phyloP scores from a whole-genome alignment of 768 basidiomycete species.

The Strobilomyces echinocephalus region DNA sequence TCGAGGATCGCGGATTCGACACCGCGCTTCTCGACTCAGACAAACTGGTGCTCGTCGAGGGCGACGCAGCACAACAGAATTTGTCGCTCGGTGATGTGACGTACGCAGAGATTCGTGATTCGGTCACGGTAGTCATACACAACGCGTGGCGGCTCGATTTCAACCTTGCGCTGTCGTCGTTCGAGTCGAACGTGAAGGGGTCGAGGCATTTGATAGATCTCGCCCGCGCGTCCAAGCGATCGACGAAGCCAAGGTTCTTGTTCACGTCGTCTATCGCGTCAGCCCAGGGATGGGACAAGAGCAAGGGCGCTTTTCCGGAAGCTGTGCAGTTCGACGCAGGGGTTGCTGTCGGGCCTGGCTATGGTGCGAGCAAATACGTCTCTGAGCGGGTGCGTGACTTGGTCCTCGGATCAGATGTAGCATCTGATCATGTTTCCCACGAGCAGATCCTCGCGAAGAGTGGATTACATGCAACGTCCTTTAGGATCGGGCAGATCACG shows the following conservation, averaged over 20 bases:
- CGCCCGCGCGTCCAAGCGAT: slow-evolving; percentile 27
- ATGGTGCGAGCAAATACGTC: too few species aligned
- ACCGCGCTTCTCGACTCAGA: slow-evolving; percentile 12
- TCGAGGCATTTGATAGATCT: slow-evolving; percentile 27
- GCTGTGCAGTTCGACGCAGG: too few species aligned
- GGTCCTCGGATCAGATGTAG: too few species aligned
- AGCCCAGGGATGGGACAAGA: slow-evolving; percentile 7
- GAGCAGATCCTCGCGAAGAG: slow-evolving; percentile 29
- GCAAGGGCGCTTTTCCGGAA: neutral
- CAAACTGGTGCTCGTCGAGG: slow-evolving; percentile 30
- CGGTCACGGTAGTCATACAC: slow-evolving; percentile 35
- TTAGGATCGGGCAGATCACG: slow-evolving; percentile 37
- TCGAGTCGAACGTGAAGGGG: slow-evolving; percentile 45
- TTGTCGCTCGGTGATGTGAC: slow-evolving; percentile 21
- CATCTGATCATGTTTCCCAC: neutral
- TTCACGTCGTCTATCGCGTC: slow-evolving; percentile 39
- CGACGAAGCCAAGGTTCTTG: slow-evolving; percentile 27
- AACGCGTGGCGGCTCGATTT: slow-evolving; percentile 32
- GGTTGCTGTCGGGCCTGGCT: too few species aligned
- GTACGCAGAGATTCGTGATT: slow-evolving; percentile 27
- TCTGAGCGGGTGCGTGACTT: too few species aligned
- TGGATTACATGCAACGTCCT: slow-evolving; percentile 29
- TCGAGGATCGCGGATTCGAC: slow-evolving; percentile 29
- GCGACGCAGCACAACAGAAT: slow-evolving; percentile 18
- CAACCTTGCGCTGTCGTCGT: slow-evolving; percentile 46